Conservation (phyloP, 2,329 filamentous ascomycete genomes). For the Calonectria hongkongensis region DNA sequence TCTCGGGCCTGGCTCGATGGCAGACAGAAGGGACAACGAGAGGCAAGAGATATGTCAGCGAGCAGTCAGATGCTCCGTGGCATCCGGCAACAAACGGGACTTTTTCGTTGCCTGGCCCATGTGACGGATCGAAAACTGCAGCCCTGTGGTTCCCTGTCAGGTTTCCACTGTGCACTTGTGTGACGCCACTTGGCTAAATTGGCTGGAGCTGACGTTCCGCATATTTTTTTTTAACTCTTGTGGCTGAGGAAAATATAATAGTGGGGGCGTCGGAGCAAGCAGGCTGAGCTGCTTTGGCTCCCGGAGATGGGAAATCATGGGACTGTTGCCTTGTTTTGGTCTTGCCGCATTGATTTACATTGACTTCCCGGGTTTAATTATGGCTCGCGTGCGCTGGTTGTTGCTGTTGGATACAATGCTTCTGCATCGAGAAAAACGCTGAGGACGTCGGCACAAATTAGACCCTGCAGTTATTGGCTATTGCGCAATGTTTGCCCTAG, state of each 20-base stretch:
- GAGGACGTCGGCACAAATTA: slow-evolving; percentile 42
- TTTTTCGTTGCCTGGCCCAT: slow-evolving; percentile 55
- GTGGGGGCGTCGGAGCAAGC: slow-evolving; percentile 39
- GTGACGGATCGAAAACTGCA: slow-evolving; percentile 54
- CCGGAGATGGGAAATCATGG: slow-evolving; percentile 30
- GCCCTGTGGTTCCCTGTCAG: slow-evolving; percentile 48
- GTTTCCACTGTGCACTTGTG: slow-evolving; percentile 32
- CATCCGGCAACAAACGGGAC: slow-evolving; percentile 54
- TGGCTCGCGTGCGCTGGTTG: slow-evolving; percentile 8
- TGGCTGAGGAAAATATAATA: slow-evolving; percentile 38
- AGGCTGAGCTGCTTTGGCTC: slow-evolving; percentile 29
- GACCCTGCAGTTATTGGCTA: slow-evolving; percentile 38
- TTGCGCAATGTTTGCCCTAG: slow-evolving; percentile 25
- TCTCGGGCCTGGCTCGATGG: slow-evolving; percentile 42
- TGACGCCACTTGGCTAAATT: slow-evolving; percentile 36
- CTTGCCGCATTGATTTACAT: slow-evolving; percentile 16
- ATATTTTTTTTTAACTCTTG: slow-evolving; percentile 23
- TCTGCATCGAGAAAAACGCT: slow-evolving; percentile 32
- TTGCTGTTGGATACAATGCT: not conserved
- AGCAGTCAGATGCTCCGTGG: slow-evolving; percentile 49
- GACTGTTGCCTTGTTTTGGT: slow-evolving; percentile 32
- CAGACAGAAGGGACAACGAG: slow-evolving; percentile 34
- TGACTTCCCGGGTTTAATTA: not conserved
- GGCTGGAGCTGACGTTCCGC: slow-evolving; percentile 45
- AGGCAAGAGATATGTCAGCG: slow-evolving; percentile 50